These are phyloP conservation scores for Asparagopsis taxiformis DNA, from an alignment of 31 red algal genomes.

Conservation along the genomic window DNA sequence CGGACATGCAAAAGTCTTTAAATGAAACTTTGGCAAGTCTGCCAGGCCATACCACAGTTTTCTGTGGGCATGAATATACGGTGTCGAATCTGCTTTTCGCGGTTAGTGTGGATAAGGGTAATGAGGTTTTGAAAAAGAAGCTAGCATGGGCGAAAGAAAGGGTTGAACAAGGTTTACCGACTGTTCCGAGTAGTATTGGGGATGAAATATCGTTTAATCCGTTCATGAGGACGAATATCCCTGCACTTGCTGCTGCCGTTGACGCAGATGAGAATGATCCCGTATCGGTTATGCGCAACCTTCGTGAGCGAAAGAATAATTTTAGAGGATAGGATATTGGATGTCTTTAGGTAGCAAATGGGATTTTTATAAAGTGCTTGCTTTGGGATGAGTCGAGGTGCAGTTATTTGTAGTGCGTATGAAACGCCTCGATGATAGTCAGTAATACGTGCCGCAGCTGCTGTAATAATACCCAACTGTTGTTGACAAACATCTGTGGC, in stretches of 20 bases:
- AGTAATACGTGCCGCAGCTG: too few relatives aligned
- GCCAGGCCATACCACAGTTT: slow-evolving; percentile 75
- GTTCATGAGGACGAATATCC: slow-evolving; percentile 74
- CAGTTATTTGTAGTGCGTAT: too few relatives aligned
- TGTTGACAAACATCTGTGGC: too few relatives aligned
- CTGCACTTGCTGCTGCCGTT: slow-evolving; percentile 29
- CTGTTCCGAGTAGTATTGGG: slow-evolving; percentile 78
- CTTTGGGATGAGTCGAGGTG: too few relatives aligned
- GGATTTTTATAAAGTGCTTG: too few relatives aligned
- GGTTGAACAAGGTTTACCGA: slow-evolving; percentile 43
- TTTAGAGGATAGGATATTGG: too few relatives aligned
- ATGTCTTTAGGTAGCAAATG: too few relatives aligned
- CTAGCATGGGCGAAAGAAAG: slow-evolving; percentile 64
- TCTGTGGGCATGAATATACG: slow-evolving; percentile 99
- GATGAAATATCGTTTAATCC: slow-evolving; percentile 87
- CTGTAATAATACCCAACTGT: too few relatives aligned
- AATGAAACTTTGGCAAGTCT: slow-evolving; percentile 58
- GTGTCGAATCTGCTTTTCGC: slow-evolving; percentile 92
- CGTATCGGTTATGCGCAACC: slow-evolving; percentile 50
- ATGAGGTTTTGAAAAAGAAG: slow-evolving; percentile 52
- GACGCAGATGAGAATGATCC: slow-evolving; percentile 31
- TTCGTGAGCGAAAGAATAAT: slow-evolving; percentile 90
- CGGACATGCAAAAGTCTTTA: slow-evolving; percentile 75
- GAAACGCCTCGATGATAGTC: too few relatives aligned
- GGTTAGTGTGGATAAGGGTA: slow-evolving; percentile 70